Evolutionary conservation across 2,329 filamentous ascomycete species (phyloP), one percentile per base, ranked within the genome.

Genomic region (Talaromyces sp.): DNA sequence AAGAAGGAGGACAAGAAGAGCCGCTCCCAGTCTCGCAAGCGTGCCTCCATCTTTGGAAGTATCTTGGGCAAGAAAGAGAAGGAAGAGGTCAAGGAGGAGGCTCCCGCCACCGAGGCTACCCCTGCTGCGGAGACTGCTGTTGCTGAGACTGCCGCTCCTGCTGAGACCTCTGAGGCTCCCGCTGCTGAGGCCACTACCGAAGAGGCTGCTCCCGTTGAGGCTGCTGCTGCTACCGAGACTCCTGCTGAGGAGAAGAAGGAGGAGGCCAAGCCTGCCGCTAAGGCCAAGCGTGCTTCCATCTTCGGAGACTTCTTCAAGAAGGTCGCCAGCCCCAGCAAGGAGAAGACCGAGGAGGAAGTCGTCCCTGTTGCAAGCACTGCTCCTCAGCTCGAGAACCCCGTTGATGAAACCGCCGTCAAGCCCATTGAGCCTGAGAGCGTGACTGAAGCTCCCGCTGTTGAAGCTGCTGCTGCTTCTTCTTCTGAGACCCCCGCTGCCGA

Each of bases 301-400:
- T 96, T 96, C 80, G 87, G 87, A 72, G 88, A 87, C 74, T 88
- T 91, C 76, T 85, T 84, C 79, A 90, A 92, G 85, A 94, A 94
- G 84, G 77, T 81, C 59, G 73, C 74, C 67, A 81, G 76, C 75
- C 79, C 79, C 37, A 74, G 75, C 63, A 74, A 77, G 54, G 79
- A 81, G 74, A 82, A 82, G 73, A 73, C 76, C 14, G 79, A 82
- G 71, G 81, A 81, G 71, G 81, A 84, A 67, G 76, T 74, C 54
- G 78, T 82, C 50, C 74, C 78, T 56, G 81, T 82, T 56, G 79
- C 83, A 62, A 79, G 79, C 72, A 81, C 79, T 65, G 81, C 81
- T 70, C 81, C 81, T 62, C 81, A 82, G 73, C 75, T 82, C 31
- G 81, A 81, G 65, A 79, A 79, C 69, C 76, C 79, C 10, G 77